A percentile compares a stretch with the other conserved stretches of the same genome.
These are phyloP conservation scores for Jaminaea rosea DNA, from an alignment of 1,284 basidiomycete genomes.

Conservation along the genomic window DNA sequence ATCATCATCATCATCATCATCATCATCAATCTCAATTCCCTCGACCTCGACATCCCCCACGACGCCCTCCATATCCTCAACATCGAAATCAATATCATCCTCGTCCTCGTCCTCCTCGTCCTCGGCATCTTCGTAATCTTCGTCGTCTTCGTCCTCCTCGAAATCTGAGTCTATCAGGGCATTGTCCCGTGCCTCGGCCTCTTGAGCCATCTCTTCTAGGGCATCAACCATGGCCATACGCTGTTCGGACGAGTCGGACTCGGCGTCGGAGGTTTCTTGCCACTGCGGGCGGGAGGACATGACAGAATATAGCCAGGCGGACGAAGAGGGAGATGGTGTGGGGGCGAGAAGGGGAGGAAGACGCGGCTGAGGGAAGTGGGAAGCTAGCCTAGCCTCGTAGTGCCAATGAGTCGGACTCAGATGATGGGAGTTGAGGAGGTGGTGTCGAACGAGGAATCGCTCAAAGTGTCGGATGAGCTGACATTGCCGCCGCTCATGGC, in stretches of 20 bases:
- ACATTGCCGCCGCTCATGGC: too few species aligned
- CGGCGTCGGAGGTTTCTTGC: too few species aligned
- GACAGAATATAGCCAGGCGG: too few species aligned
- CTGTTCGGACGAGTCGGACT: not conserved
- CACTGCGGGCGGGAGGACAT: too few species aligned
- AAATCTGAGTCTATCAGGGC: not conserved
- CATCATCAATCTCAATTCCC: slow-evolving; percentile 8
- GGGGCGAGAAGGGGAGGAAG: too few species aligned
- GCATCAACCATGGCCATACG: not conserved
- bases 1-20: slow-evolving; percentile 7
- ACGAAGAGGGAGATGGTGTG: too few species aligned
- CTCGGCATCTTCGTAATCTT: slow-evolving; percentile 2
- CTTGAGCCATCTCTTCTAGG: not conserved
- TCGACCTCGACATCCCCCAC: slow-evolving; percentile 14
- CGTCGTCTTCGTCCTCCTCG: not conserved
- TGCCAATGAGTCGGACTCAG: too few species aligned
- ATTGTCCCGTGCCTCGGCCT: not conserved
- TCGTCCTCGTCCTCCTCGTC: slow-evolving; percentile 5
- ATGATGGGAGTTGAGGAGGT: too few species aligned
- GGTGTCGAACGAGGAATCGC: too few species aligned
- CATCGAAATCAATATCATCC: slow-evolving; percentile 7
- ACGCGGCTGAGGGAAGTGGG: too few species aligned
- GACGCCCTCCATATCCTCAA: slow-evolving; percentile 3
- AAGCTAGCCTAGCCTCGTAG: too few species aligned
- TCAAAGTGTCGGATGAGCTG: too few species aligned